These are phyloP conservation scores for Radiomyces spectabilis DNA, from an alignment of 192 early-diverging fungal genomes.

Conservation along the genomic window DNA sequence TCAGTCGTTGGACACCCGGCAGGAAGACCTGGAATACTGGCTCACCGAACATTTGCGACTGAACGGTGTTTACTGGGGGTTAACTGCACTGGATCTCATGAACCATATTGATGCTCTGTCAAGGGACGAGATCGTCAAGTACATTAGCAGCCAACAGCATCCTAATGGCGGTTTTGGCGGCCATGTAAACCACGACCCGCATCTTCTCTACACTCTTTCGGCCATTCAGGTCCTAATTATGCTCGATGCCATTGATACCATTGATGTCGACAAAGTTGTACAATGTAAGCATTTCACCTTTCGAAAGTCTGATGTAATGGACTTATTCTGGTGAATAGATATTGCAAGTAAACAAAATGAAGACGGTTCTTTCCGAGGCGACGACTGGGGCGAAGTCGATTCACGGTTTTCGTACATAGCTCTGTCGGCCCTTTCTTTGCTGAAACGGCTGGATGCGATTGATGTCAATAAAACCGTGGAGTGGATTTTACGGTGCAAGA, in stretches of 20 bases:
- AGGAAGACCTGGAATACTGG: constrained; percentile 91
- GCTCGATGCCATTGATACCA: constrained; percentile 69
- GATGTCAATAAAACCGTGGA: constrained; percentile 57
- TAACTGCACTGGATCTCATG: constrained; percentile 75
- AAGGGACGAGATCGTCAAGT: constrained; percentile 66
- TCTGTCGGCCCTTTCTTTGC: constrained; percentile 68
- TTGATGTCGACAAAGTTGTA: constrained; percentile 58
- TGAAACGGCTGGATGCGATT: constrained; percentile 60
- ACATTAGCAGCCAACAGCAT: constrained; percentile 73
- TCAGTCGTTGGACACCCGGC: constrained; percentile 60
- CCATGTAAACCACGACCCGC: constrained; percentile 77
- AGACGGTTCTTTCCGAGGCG: constrained; percentile 82
- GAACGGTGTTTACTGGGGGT: constrained; percentile 92
- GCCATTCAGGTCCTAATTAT: constrained; percentile 85
- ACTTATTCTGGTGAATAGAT: constrained; percentile 34
- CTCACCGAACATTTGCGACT: constrained; percentile 84
- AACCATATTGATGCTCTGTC: constrained; percentile 55
- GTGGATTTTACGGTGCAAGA: constrained; percentile 73
- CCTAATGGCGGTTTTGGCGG: constrained; percentile 93
- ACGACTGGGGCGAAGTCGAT: constrained; percentile 91
- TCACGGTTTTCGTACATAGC: constrained; percentile 89
- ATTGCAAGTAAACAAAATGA: constrained; percentile 52
- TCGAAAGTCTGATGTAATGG: background rate
- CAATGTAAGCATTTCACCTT: constrained; percentile 43
- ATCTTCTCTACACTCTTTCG: constrained; percentile 86